These are phyloP conservation scores for Saprolegnia diclina DNA, from an alignment of 352 stramenopile genomes.

Conservation along the genomic window DNA sequence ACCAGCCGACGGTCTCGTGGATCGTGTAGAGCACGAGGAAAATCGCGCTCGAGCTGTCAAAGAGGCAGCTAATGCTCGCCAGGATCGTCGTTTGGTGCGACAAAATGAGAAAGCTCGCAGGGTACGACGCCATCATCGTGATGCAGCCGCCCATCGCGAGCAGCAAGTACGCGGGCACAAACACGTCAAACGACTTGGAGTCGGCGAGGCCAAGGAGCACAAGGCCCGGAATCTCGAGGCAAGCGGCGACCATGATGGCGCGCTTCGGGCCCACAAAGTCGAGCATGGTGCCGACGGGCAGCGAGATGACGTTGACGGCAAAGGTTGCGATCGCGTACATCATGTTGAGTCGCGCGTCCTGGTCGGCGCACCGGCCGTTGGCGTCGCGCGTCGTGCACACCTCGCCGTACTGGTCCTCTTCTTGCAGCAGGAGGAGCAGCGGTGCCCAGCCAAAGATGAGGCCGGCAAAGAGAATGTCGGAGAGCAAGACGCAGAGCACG, in stretches of 20 bases:
- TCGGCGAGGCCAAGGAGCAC: conserved; percentile 68
- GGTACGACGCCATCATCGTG: conserved; percentile 78
- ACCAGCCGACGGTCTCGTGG: conserved; percentile 41
- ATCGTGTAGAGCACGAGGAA: conserved; percentile 64
- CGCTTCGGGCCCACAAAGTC: conserved; percentile 61
- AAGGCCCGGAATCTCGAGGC: conserved; percentile 64
- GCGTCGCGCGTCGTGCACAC: conserved; percentile 38
- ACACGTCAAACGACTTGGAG: conserved; percentile 67
- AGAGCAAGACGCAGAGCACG: conserved; percentile 57
- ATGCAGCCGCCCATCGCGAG: conserved; percentile 66
- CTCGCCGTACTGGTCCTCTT: conserved; percentile 77
- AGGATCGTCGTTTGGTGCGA: conserved; percentile 71
- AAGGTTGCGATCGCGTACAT: conserved; percentile 78
- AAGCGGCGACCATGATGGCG: conserved; percentile 41
- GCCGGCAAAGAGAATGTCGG: conserved; percentile 80
- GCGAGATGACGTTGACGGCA: conserved; percentile 63
- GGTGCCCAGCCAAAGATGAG: conserved; percentile 84
- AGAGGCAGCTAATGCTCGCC: conserved; percentile 69
- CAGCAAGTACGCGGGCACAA: conserved; percentile 60
- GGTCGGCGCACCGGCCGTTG: conserved; percentile 42
- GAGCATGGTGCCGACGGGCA: conserved; percentile 76
- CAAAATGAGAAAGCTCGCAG: conserved; percentile 65
- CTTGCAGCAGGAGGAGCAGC: conserved; percentile 72
- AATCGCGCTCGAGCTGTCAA: conserved; percentile 66
- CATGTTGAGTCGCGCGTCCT: conserved; percentile 85